phyloP scores from a whole-genome alignment of 2,329 filamentous ascomycete species.

The Penicillium sp. region DNA sequence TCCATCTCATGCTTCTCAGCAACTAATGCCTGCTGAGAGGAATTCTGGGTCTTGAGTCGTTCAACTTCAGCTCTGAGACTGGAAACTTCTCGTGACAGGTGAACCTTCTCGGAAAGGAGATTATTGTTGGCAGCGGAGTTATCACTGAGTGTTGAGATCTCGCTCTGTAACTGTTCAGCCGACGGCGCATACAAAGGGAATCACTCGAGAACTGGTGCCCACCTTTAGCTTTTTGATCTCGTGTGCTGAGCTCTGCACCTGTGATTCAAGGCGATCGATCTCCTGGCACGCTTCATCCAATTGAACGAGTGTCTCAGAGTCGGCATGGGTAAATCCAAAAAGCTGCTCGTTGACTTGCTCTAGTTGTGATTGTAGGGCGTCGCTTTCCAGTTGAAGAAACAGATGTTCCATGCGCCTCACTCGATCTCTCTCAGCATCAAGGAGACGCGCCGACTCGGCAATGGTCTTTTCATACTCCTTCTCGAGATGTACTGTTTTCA shows the following conservation, averaged over 20 bases:
- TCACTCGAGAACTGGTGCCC: slow-evolving; percentile 11
- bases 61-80: slow-evolving; percentile 61
- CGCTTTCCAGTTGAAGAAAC: slow-evolving; percentile 71
- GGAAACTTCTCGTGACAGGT: slow-evolving; percentile 59
- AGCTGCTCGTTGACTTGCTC: slow-evolving; percentile 56
- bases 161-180: slow-evolving; percentile 52
- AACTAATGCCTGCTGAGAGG: slow-evolving; percentile 64
- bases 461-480: slow-evolving; percentile 65
- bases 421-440: slow-evolving; percentile 72
- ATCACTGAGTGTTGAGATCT: slow-evolving; percentile 66
- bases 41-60: slow-evolving; percentile 57
- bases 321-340: slow-evolving; percentile 49
- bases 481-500: slow-evolving; percentile 60
- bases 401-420: slow-evolving; percentile 66
- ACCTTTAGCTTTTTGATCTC: slow-evolving; percentile 59
- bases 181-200: neutral
- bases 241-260: slow-evolving; percentile 49
- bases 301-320: slow-evolving; percentile 44
- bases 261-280: slow-evolving; percentile 27
- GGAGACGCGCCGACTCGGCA: slow-evolving; percentile 64
- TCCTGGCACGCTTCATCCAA: slow-evolving; percentile 52
- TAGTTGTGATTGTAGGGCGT: slow-evolving; percentile 63
- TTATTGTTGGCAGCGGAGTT: slow-evolving; percentile 68
- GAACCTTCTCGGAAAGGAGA: slow-evolving; percentile 63
- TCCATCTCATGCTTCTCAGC: slow-evolving; percentile 77